phyloP scores from a whole-genome alignment of 768 basidiomycete species.

The Lanmaoa pseudosensibilis region DNA sequence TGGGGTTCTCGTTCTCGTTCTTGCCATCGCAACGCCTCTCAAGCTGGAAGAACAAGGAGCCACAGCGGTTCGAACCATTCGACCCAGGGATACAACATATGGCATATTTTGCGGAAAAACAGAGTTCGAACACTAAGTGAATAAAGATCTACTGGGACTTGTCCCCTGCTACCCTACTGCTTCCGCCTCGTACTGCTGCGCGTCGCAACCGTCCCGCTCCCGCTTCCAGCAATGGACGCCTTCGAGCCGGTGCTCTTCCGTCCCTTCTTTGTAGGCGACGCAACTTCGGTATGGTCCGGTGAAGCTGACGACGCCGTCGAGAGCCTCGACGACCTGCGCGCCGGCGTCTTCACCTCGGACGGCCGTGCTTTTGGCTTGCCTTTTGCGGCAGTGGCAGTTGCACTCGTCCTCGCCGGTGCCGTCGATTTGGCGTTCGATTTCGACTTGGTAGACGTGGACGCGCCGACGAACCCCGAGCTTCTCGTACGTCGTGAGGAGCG shows the following conservation, averaged over 20 bases:
- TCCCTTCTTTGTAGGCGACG: slow-evolving; percentile 24
- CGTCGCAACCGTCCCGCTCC: slow-evolving; percentile 18
- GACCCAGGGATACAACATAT: not conserved
- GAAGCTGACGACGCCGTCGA: slow-evolving; percentile 37
- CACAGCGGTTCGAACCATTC: not conserved
- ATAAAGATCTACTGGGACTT: not conserved
- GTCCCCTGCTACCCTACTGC: slow-evolving; percentile 11
- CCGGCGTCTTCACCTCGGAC: slow-evolving; percentile 26
- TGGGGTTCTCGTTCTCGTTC: not conserved
- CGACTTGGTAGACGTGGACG: slow-evolving; percentile 10
- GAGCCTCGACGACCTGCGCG: slow-evolving; percentile 41
- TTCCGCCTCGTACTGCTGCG: slow-evolving; percentile 36
- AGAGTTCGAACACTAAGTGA: not conserved
- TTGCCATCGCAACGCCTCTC: not conserved
- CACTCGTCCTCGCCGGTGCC: not conserved
- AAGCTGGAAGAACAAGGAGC: not conserved
- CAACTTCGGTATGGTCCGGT: slow-evolving; percentile 28
- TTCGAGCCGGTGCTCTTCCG: slow-evolving; percentile 24
- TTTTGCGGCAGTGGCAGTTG: slow-evolving; percentile 1
- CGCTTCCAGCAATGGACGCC: slow-evolving; percentile 6
- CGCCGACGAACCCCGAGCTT: slow-evolving; percentile 11
- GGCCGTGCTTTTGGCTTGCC: slow-evolving; percentile 19
- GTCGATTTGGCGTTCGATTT: slow-evolving; percentile 7
- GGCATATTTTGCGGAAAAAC: not conserved
- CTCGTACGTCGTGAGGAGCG: slow-evolving; percentile 23